phyloP scores from a whole-genome alignment of 441 rosid genomes.

The Eugenia klotzschiana region DNA sequence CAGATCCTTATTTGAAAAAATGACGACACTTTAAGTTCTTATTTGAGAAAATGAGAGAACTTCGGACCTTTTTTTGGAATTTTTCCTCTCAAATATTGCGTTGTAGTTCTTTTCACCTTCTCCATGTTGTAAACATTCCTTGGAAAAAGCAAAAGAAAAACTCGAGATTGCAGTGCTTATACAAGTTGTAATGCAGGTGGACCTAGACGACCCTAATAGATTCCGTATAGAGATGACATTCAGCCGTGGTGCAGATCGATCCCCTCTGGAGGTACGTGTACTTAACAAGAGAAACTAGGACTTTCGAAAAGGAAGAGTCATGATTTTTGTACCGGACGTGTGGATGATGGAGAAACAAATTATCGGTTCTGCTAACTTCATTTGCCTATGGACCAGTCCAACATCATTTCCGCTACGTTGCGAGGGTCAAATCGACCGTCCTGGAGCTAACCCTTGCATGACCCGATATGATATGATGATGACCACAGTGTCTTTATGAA shows the following conservation, averaged over 20 bases:
- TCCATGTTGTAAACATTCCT: background rate
- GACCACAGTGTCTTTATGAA: background rate
- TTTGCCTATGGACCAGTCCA: background rate
- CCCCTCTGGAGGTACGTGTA: background rate
- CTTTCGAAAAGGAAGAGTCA: background rate
- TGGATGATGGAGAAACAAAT: background rate
- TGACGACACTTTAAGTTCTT: no score
- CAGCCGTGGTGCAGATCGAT: background rate
- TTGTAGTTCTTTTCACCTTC: background rate
- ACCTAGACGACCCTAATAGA: background rate
- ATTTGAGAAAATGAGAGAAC: no score
- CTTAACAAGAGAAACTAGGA: background rate
- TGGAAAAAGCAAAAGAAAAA: background rate
- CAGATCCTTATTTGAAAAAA: no score
- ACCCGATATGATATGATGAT: background rate
- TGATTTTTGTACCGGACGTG: background rate
- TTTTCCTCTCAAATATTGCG: background rate
- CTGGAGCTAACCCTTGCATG: background rate
- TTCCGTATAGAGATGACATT: background rate
- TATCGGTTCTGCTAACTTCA: background rate
- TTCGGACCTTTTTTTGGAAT: no score
- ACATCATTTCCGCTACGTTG: background rate
- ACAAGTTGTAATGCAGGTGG: background rate
- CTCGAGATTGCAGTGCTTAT: background rate
- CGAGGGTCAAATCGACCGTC: background rate